Evolutionary conservation across 192 early-diverging fungal genomes (phyloP).

Genomic region (Spizellomyces sp.): DNA sequence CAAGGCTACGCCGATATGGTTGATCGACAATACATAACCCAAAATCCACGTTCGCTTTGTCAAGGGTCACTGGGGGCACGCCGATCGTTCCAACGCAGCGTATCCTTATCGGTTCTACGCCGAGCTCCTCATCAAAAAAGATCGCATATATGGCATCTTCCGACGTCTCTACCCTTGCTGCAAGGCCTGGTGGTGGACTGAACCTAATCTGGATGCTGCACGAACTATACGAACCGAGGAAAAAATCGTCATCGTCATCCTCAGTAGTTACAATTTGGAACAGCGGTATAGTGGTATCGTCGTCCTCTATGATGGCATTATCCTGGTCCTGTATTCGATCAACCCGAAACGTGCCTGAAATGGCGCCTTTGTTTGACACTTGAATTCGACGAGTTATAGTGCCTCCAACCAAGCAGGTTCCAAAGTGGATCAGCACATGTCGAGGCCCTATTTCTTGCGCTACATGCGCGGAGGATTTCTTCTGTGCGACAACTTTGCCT

Average conservation of each 20-base stretch:
- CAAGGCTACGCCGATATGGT: not conserved
- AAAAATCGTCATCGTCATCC: not conserved
- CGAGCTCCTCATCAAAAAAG: not conserved
- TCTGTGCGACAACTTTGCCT: too few species aligned
- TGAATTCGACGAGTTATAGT: constrained; percentile 11
- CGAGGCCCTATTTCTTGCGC: not conserved
- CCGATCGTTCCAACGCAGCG: not conserved
- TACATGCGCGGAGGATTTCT: too few species aligned
- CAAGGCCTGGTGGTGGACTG: not conserved
- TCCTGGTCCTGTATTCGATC: too few species aligned
- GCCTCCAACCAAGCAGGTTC: constrained; percentile 33
- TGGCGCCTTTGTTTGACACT: constrained; percentile 34
- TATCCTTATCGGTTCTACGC: not conserved
- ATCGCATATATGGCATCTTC: not conserved
- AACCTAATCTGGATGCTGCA: not conserved
- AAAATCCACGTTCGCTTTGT: not conserved
- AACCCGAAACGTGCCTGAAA: not conserved
- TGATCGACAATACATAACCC: not conserved
- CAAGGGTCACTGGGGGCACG: not conserved
- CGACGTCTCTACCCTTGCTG: not conserved
- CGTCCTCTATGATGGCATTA: not conserved
- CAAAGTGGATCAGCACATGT: constrained; percentile 23
- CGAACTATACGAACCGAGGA: not conserved
- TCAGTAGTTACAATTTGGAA: not conserved
- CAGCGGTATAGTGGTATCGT: not conserved